These are phyloP conservation scores for Xylaria sp. DNA, from an alignment of 2,329 filamentous ascomycete species.

Conservation along the genomic window DNA sequence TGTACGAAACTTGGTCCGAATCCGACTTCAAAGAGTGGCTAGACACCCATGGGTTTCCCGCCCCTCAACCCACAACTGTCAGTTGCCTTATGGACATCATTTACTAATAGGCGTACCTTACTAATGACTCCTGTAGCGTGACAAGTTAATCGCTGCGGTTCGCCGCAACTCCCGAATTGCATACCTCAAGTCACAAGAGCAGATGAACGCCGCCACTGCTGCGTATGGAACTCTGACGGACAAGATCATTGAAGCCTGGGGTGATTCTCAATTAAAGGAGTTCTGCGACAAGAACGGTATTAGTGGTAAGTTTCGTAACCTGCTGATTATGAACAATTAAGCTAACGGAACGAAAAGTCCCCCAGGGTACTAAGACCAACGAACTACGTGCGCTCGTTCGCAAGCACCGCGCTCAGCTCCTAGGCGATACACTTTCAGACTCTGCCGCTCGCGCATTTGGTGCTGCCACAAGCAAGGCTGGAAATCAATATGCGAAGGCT, in stretches of 20 bases:
- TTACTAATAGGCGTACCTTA: background rate
- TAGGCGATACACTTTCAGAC: constrained; percentile 71
- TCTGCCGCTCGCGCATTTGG: constrained; percentile 72
- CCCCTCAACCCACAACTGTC: constrained; percentile 79
- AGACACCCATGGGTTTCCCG: constrained; percentile 86
- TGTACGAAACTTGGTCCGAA: constrained; percentile 90
- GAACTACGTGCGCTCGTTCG: constrained; percentile 90
- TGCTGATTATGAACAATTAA: background rate
- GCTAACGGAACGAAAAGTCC: constrained; percentile 64
- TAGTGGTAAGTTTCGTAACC: constrained; percentile 50
- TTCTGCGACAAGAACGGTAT: constrained; percentile 93
- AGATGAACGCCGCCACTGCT: constrained; percentile 69
- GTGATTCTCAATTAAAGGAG: constrained; percentile 87
- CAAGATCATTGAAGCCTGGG: constrained; percentile 88
- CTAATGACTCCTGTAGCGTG: constrained; percentile 63
- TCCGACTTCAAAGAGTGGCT: constrained; percentile 96
- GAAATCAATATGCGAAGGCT: constrained; percentile 80
- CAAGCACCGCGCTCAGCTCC: constrained; percentile 80
- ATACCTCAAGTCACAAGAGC: constrained; percentile 72
- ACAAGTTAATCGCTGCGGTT: constrained; percentile 88
- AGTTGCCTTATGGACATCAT: constrained; percentile 30
- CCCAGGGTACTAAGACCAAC: constrained; percentile 90
- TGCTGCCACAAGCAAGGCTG: constrained; percentile 78
- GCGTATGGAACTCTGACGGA: constrained; percentile 83
- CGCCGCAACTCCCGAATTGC: constrained; percentile 90